Evolutionary conservation across 768 basidiomycete species (phyloP).

Genomic region (Amanita rimosa): DNA sequence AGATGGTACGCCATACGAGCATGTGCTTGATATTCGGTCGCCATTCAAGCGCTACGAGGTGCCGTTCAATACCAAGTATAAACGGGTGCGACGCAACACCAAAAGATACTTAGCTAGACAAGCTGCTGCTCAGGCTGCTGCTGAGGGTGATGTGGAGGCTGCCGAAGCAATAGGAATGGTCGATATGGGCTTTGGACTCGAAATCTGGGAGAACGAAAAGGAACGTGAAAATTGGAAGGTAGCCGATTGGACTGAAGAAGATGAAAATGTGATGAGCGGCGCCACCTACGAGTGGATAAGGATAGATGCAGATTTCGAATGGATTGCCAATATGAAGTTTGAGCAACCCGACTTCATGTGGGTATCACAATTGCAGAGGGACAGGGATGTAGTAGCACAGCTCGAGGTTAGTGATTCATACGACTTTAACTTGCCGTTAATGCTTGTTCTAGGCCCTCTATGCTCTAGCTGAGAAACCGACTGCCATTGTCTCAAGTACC

Average conservation of each 20-base stretch:
- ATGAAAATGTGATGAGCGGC: slow-evolving; percentile 86
- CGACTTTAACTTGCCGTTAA: background rate
- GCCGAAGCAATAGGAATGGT: slow-evolving; percentile 91
- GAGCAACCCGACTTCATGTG: slow-evolving; percentile 98
- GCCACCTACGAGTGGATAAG: slow-evolving; percentile 99
- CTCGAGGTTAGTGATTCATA: slow-evolving; percentile 57
- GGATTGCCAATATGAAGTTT: slow-evolving; percentile 89
- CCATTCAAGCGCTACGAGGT: slow-evolving; percentile 93
- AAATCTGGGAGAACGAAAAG: slow-evolving; percentile 93
- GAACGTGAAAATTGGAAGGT: slow-evolving; percentile 94
- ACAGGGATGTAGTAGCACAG: slow-evolving; percentile 95
- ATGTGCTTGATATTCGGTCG: slow-evolving; percentile 84
- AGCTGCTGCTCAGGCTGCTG: slow-evolving; percentile 86
- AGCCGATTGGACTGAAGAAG: slow-evolving; percentile 95
- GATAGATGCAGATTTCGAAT: slow-evolving; percentile 98
- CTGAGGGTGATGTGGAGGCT: slow-evolving; percentile 85
- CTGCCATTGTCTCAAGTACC: slow-evolving; percentile 79
- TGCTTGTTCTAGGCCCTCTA: slow-evolving; percentile 61
- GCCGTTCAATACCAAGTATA: slow-evolving; percentile 97
- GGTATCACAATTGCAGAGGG: slow-evolving; percentile 91
- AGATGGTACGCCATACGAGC: slow-evolving; percentile 97
- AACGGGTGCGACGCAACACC: slow-evolving; percentile 89
- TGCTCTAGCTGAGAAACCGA: slow-evolving; percentile 73
- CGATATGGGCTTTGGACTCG: slow-evolving; percentile 88
- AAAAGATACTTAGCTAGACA: slow-evolving; percentile 93